A percentile compares a stretch with the other conserved stretches of the same genome.
Conservation (phyloP, 768 basidiomycete species). For the Suillus bovinus region DNA sequence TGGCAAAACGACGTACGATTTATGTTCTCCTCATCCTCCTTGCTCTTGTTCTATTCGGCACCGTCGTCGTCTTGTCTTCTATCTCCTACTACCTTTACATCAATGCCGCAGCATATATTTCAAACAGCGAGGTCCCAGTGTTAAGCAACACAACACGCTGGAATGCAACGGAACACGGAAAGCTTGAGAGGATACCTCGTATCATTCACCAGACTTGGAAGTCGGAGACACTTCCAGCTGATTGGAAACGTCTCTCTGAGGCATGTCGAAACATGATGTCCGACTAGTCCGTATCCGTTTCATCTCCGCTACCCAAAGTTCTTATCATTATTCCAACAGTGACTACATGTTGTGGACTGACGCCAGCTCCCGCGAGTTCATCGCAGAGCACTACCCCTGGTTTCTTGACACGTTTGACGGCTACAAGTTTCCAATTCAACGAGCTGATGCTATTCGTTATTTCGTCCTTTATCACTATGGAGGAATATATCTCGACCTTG, state of each 20-base stretch:
- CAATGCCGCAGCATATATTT: slow-evolving; percentile 73
- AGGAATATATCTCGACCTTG: slow-evolving; percentile 94
- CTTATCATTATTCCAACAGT: slow-evolving; percentile 42
- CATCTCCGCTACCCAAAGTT: slow-evolving; percentile 12
- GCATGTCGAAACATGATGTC: slow-evolving; percentile 90
- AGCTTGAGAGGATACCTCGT: slow-evolving; percentile 79
- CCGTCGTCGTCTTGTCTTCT: slow-evolving; percentile 88
- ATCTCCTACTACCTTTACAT: slow-evolving; percentile 90
- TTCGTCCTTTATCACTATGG: slow-evolving; percentile 96
- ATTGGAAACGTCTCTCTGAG: slow-evolving; percentile 81
- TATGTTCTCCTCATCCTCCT: slow-evolving; percentile 55
- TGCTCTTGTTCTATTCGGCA: slow-evolving; percentile 81
- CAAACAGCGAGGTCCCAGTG: slow-evolving; percentile 71
- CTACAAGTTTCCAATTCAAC: slow-evolving; percentile 90
- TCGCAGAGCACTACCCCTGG: slow-evolving; percentile 85
- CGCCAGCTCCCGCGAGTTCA: slow-evolving; percentile 84
- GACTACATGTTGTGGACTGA: slow-evolving; percentile 99
- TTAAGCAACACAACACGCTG: slow-evolving; percentile 55
- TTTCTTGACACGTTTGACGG: slow-evolving; percentile 92
- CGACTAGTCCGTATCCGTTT: slow-evolving; percentile 76
- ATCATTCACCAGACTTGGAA: slow-evolving; percentile 99
- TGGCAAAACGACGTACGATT: slow-evolving; percentile 47
- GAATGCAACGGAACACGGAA: slow-evolving; percentile 62
- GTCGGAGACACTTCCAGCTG: slow-evolving; percentile 76
- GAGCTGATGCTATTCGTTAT: slow-evolving; percentile 97